A percentile compares a stretch with the other conserved stretches of the same genome.
Evolutionary conservation across 148 eudicot genomes (phyloP).

Genomic region (Polygonum maritimum): DNA sequence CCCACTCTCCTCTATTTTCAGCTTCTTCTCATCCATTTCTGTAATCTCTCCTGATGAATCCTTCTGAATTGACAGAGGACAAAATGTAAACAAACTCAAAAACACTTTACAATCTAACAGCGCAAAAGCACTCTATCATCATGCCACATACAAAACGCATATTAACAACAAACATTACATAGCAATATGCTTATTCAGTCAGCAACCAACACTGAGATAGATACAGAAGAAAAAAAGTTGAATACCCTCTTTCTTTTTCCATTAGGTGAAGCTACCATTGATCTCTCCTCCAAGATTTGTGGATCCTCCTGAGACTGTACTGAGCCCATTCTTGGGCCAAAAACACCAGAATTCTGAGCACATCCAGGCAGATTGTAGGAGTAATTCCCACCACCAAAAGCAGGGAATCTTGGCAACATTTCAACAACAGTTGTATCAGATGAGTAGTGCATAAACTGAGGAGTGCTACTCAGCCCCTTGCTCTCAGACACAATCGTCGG

Average conservation of each 20-base stretch:
- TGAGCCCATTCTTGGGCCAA: background rate
- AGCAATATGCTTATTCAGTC: background rate
- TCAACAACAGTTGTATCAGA: background rate
- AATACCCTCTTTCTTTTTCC: conserved; percentile 6
- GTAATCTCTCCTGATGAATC: background rate
- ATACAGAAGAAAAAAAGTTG: background rate
- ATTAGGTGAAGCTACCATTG: conserved; percentile 1
- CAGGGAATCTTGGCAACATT: background rate
- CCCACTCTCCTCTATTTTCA: conserved; percentile 11
- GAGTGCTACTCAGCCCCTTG: background rate
- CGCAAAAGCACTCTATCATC: background rate
- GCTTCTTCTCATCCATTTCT: conserved; percentile 13
- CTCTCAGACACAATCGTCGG: background rate
- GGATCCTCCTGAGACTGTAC: conserved; percentile 1
- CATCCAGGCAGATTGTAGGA: background rate
- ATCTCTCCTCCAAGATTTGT: conserved; percentile 1
- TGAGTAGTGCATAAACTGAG: conserved; percentile 9
- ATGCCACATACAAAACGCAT: background rate
- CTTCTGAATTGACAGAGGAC: background rate
- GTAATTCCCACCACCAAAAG: background rate
- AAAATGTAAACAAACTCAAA: background rate
- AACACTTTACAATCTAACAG: background rate
- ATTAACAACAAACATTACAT: background rate
- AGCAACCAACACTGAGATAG: background rate
- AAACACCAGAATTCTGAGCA: background rate